These are phyloP conservation scores for Tylopilus sp. DNA, from an alignment of 768 basidiomycete species.

Conservation along the genomic window DNA sequence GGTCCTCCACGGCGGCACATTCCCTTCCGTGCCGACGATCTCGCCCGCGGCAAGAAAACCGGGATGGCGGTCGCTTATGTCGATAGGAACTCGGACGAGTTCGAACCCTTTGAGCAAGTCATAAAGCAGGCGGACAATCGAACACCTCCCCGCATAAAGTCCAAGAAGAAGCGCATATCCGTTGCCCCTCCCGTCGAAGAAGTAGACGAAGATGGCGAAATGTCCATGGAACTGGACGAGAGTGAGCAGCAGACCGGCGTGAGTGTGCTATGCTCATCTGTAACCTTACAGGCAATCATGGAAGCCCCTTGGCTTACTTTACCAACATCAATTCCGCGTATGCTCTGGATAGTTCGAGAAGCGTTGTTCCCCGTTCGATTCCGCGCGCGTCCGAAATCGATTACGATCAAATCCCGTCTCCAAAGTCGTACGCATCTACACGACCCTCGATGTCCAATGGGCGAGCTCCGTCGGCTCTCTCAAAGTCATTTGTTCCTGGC, in stretches of 20 bases:
- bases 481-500: constrained; percentile 25
- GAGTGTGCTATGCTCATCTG: constrained; percentile 2
- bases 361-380: constrained; percentile 44
- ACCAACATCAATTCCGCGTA: constrained; percentile 33
- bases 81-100: constrained; percentile 74
- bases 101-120: constrained; percentile 77
- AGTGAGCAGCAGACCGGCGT: constrained; percentile 42
- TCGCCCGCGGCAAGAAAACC: constrained; percentile 76
- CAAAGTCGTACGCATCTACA: constrained; percentile 34
- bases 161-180: constrained; percentile 47
- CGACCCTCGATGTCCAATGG: constrained; percentile 34
- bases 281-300: constrained; percentile 23
- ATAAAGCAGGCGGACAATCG: constrained; percentile 65
- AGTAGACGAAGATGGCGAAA: constrained; percentile 58
- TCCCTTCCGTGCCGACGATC: constrained; percentile 76
- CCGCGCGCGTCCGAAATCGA: constrained; percentile 52
- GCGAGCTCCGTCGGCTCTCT: constrained; percentile 34
- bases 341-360: constrained; percentile 36
- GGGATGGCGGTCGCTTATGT: constrained; percentile 67
- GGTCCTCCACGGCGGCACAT: constrained; percentile 65
- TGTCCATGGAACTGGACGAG: constrained; percentile 75
- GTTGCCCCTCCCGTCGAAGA: constrained; percentile 35
- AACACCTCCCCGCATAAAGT: constrained; percentile 56
- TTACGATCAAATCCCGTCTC: constrained; percentile 64
- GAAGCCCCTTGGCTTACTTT: constrained; percentile 36